A percentile compares a stretch with the other conserved stretches of the same genome.
Conservation (phyloP, 179 eudicot genomes). For the Sideroxylon spinosum region DNA sequence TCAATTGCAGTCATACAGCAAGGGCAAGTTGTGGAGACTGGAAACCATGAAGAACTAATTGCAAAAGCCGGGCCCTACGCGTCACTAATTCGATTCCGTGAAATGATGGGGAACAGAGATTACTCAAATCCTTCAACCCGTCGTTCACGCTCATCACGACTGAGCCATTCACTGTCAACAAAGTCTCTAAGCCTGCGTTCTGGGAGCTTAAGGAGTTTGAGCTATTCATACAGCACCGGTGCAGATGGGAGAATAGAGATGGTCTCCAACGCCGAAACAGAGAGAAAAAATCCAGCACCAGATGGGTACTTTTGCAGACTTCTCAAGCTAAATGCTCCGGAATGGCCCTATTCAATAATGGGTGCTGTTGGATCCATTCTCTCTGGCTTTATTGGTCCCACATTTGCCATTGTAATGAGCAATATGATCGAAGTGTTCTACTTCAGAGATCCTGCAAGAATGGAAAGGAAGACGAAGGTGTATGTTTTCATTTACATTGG, state of each 20-base stretch:
- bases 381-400: slow-evolving; percentile 96
- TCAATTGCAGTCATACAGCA: slow-evolving; percentile 87
- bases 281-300: slow-evolving; percentile 89
- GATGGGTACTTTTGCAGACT: slow-evolving; percentile 69
- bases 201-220: slow-evolving; percentile 87
- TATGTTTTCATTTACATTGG: slow-evolving; percentile 94
- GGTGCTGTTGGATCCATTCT: slow-evolving; percentile 93
- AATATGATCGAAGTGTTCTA: slow-evolving; percentile 99
- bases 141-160: slow-evolving; percentile 72
- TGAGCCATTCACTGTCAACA: slow-evolving; percentile 85
- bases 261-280: slow-evolving; percentile 89
- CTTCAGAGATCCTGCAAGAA: slow-evolving; percentile 57
- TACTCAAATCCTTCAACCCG: slow-evolving; percentile 87
- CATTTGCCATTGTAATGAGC: slow-evolving; percentile 96
- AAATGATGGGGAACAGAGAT: slow-evolving; percentile 90
- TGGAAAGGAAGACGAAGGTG: slow-evolving; percentile 97
- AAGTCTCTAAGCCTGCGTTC: slow-evolving; percentile 95
- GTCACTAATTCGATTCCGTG: slow-evolving; percentile 88
- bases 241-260: slow-evolving; percentile 95
- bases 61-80: slow-evolving; percentile 84
- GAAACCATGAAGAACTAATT: slow-evolving; percentile 83
- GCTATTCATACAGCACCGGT: slow-evolving; percentile 92
- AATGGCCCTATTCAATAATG: slow-evolving; percentile 97
- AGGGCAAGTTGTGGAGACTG: slow-evolving; percentile 89
- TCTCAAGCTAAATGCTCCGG: slow-evolving; percentile 88